Percentiles rank a stretch among this genome's conserved stretches.
phyloP scores from a whole-genome alignment of 257 asterid species.

The Rhazya stricta region DNA sequence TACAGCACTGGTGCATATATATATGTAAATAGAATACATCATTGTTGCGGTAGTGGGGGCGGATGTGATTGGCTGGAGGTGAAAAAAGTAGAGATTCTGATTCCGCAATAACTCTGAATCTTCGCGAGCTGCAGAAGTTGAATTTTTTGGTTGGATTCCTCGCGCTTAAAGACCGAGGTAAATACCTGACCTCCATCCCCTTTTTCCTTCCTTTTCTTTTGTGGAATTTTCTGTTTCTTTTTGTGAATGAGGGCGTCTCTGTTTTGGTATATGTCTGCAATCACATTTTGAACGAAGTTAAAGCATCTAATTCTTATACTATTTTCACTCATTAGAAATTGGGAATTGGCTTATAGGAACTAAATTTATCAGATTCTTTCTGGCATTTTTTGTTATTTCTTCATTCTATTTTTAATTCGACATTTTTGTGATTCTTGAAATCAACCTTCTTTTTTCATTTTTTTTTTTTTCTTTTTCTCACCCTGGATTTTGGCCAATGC shows the following conservation, averaged over 20 bases:
- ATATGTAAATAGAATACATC: background rate
- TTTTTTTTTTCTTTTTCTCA: background rate
- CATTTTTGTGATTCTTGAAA: background rate
- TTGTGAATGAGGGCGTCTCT: background rate
- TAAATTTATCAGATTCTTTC: background rate
- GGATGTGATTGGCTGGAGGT: constrained; percentile 14
- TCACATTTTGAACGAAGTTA: background rate
- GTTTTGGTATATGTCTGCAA: background rate
- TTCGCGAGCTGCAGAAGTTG: constrained; percentile 19
- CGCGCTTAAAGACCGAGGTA: constrained; percentile 34
- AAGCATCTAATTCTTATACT: background rate
- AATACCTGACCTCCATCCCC: background rate
- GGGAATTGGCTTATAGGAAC: background rate
- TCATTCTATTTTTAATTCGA: background rate
- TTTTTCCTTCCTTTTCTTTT: background rate
- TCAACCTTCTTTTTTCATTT: background rate
- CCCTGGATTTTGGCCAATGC: background rate
- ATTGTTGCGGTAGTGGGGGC: constrained; percentile 5
- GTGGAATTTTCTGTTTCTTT: background rate
- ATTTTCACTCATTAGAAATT: background rate
- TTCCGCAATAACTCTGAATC: constrained; percentile 16
- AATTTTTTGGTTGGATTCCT: constrained; percentile 19
- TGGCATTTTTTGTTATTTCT: background rate
- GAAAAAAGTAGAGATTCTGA: constrained; percentile 7
- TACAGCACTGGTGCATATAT: constrained; percentile 18